Percentiles rank a stretch among this genome's conserved stretches.
These are phyloP conservation scores for Zymoseptoria passerinii DNA, from an alignment of 2,329 filamentous ascomycete genomes.

Conservation along the genomic window DNA sequence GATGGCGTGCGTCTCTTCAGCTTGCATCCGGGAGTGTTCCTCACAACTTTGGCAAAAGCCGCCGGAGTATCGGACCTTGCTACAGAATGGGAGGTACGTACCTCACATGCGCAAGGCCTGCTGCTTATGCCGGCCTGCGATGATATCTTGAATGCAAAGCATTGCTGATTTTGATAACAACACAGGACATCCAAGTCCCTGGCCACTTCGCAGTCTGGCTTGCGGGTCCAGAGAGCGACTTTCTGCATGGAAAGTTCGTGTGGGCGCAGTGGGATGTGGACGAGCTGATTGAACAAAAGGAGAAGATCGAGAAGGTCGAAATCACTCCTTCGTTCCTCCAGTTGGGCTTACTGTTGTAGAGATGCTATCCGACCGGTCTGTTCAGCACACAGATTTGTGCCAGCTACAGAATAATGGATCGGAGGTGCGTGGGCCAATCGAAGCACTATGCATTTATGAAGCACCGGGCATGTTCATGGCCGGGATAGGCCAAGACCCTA, in stretches of 20 bases:
- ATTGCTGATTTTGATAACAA: not conserved
- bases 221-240: conserved; percentile 12
- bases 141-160: not conserved
- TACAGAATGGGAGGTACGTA: conserved; percentile 8
- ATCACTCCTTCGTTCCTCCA: conserved; percentile 14
- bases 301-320: conserved; percentile 6
- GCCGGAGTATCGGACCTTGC: not conserved
- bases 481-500: too few relatives aligned
- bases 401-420: too few relatives aligned
- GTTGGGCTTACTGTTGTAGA: conserved; percentile 9
- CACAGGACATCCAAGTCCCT: conserved; percentile 14
- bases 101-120: not conserved
- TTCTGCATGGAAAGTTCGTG: conserved; percentile 31
- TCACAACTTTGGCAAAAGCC: conserved; percentile 1
- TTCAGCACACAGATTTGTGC: not conserved
- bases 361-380: too few relatives aligned
- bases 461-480: too few relatives aligned
- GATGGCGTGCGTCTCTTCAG: conserved; percentile 5
- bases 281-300: conserved; percentile 14
- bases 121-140: not conserved
- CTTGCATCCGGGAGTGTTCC: conserved; percentile 11
- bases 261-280: conserved; percentile 20
- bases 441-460: too few relatives aligned
- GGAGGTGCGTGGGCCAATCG: too few relatives aligned
- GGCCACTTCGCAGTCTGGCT: conserved; percentile 33